Percentiles rank a stretch among this genome's conserved stretches.
Evolutionary conservation across 108 stramenopile species (phyloP).

Genomic region (Epithemia pelagica): DNA sequence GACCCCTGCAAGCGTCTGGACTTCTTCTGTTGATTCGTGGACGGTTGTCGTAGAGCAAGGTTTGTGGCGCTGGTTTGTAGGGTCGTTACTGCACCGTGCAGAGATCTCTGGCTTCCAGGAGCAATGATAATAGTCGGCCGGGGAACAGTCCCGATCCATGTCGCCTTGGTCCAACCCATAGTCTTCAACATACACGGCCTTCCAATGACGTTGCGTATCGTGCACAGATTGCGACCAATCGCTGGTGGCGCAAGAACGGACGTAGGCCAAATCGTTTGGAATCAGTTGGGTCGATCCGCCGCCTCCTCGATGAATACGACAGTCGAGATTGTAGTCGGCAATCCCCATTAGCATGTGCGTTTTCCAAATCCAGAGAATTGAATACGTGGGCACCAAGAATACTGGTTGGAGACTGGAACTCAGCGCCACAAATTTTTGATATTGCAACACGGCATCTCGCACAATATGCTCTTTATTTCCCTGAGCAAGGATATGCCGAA

Average conservation of each 20-base stretch:
- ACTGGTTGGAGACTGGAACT: not conserved
- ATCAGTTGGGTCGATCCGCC: no score
- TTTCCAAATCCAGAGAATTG: conserved; percentile 60
- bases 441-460: no score
- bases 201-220: conserved; percentile 35
- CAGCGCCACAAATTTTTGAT: conserved; percentile 12
- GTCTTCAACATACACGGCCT: conserved; percentile 18
- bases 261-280: conserved; percentile 55
- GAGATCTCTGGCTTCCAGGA: no score
- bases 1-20: no score
- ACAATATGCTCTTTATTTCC: conserved; percentile 29
- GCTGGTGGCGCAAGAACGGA: conserved; percentile 34
- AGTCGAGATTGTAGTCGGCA: conserved; percentile 31
- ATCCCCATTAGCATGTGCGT: conserved; percentile 37
- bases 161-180: conserved; percentile 31
- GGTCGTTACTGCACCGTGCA: no score
- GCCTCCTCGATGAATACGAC: conserved; percentile 20
- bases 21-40: no score
- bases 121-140: conserved; percentile 20
- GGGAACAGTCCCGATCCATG: conserved; percentile 66
- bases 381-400: conserved; percentile 46
- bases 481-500: conserved; percentile 18
- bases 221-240: conserved; percentile 23
- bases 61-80: no score
- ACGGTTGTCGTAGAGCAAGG: no score